Percentiles rank a stretch among this genome's conserved stretches.
These are phyloP conservation scores for Amphicarpaea edgeworthii DNA, from an alignment of 306 rosid genomes.

Conservation along the genomic window DNA sequence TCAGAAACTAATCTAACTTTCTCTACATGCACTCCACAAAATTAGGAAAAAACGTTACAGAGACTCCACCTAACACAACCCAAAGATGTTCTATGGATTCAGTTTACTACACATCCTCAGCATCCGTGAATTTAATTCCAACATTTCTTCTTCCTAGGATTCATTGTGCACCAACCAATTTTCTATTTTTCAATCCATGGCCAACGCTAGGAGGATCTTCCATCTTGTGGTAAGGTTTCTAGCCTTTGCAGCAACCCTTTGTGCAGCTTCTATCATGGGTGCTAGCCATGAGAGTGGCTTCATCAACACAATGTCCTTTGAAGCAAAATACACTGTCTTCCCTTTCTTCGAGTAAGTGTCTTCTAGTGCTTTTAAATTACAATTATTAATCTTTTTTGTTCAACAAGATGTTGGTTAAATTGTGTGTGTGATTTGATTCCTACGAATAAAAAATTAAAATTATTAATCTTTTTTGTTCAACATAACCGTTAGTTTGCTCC, in stretches of 20 bases:
- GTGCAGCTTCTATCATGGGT: constrained; percentile 71
- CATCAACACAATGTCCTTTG: constrained; percentile 51
- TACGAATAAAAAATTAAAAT: neutral
- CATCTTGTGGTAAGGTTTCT: constrained; percentile 62
- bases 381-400: neutral
- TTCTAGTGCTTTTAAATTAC: neutral
- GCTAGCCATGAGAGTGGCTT: constrained; percentile 63
- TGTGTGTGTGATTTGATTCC: too few relatives aligned
- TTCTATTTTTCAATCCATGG: constrained; percentile 43
- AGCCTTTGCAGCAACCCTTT: constrained; percentile 71
- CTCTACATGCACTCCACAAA: neutral
- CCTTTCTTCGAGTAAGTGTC: constrained; percentile 68
- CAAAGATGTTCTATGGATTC: neutral
- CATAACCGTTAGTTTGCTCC: neutral
- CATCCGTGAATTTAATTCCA: neutral
- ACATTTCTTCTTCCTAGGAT: constrained; percentile 4
- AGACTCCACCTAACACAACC: neutral
- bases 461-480: neutral
- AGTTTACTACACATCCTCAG: constrained; percentile 28
- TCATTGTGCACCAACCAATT: constrained; percentile 31
- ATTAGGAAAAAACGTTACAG: neutral
- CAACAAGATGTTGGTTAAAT: neutral
- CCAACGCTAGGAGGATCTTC: constrained; percentile 54
- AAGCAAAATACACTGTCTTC: constrained; percentile 66
- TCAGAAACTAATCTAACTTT: neutral